Evolutionary conservation across 176 grass and related monocot species (phyloP), one percentile per base, ranked within the genome.

Genomic region (Oryza rufipogon): DNA sequence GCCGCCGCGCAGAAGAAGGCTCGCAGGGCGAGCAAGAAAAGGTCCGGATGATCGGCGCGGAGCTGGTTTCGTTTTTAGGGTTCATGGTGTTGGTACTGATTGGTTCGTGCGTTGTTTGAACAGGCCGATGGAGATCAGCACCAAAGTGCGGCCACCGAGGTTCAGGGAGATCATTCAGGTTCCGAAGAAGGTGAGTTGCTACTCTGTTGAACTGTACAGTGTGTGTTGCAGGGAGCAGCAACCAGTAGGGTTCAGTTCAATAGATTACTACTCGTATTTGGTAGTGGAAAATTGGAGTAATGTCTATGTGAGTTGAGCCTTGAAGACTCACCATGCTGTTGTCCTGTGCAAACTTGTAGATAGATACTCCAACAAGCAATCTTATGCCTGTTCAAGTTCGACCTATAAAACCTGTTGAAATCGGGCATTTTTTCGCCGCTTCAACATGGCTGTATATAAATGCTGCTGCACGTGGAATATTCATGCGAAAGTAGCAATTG

Each of bases 71-170:
- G n/a, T 48, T 76, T 45, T 32, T 3, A 67, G 4, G 14, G 76
- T 5, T 70, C 10, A 8, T 44, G 42, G 1, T 38, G 47, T 32
- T 30, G 51, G 22, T 73, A 6, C 64, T 76, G 74, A 87, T 38
- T 76, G 66, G 19, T 81, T 70, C 16, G 12, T 60, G 3, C 72
- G 64, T 19, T 16, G 52, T 84, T 77, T 60, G n/a, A 41, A 56
- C 64, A 96, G 96, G 83, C 96, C 96, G 17, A 96, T 92, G 89
- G 96, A 99, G 88, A 87, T 94, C 33, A 99, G 96, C 80, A 92
- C 83, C 19, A 99, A 99, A 64, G 85, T 96, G 56, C 81, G 84
- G 2, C 89, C 90, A 6, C 84, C 88, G 33, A 92, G 85, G 47
- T 72, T 94, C 64, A 94, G 86, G 64, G 93, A 99, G 83, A 90